Evolutionary conservation across 148 eudicot species (phyloP).

Genomic region (Mesembryanthemum crystallinum): DNA sequence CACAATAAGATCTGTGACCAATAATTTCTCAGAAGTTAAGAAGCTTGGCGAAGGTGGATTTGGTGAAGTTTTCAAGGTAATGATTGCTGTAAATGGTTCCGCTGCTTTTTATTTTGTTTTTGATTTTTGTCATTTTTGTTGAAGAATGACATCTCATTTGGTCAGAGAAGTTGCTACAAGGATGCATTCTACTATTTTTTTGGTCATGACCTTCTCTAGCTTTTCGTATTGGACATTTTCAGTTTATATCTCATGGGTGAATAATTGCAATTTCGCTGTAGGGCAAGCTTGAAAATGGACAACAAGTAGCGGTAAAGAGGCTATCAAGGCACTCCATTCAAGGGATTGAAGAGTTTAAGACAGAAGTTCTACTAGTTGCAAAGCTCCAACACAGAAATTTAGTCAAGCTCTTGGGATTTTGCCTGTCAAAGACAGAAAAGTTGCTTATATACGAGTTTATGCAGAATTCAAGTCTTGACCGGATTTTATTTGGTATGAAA

Average conservation of each 20-base stretch:
- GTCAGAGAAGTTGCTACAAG: not conserved
- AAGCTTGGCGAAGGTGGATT: slow-evolving; percentile 43
- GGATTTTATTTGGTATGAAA: slow-evolving; percentile 11
- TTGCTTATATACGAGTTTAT: slow-evolving; percentile 24
- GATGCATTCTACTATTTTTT: not conserved
- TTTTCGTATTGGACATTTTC: no score
- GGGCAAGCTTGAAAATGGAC: slow-evolving; percentile 25
- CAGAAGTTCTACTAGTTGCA: slow-evolving; percentile 26
- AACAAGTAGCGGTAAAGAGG: slow-evolving; percentile 30
- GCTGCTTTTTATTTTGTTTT: not conserved
- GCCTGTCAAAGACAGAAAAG: slow-evolving; percentile 21
- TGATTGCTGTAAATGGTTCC: not conserved
- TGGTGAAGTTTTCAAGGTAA: slow-evolving; percentile 41
- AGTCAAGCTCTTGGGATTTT: slow-evolving; percentile 26
- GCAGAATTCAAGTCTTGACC: slow-evolving; percentile 25
- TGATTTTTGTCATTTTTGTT: no score
- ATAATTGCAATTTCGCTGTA: not conserved
- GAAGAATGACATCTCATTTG: not conserved
- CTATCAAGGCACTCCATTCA: slow-evolving; percentile 24
- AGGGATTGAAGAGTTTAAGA: slow-evolving; percentile 25
- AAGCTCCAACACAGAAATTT: slow-evolving; percentile 32
- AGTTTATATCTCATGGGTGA: not conserved
- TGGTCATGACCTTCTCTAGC: not conserved
- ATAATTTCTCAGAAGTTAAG: slow-evolving; percentile 27
- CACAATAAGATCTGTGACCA: slow-evolving; percentile 28